These are phyloP conservation scores for Trichoderma polysporum DNA, from an alignment of 2,329 filamentous ascomycete genomes.

Conservation along the genomic window DNA sequence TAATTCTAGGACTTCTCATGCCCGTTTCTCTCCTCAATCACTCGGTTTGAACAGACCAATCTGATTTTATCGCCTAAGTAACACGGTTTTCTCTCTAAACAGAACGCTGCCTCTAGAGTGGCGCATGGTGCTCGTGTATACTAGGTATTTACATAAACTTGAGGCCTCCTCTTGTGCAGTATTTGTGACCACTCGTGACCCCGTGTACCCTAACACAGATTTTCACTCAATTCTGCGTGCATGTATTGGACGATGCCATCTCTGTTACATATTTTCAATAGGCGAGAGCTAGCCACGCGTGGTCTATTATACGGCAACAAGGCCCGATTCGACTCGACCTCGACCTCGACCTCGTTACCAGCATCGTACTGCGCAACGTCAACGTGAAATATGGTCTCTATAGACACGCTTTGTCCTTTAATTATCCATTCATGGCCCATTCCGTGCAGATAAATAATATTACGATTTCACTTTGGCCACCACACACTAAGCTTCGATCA, in stretches of 20 bases:
- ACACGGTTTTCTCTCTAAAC: background rate
- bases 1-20: background rate
- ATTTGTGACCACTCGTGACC: background rate
- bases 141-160: background rate
- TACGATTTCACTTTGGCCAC: background rate
- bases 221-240: background rate
- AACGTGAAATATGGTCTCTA: background rate
- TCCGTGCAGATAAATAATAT: too few relatives aligned
- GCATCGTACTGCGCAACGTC: background rate
- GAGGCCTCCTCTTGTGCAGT: background rate
- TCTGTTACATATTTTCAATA: background rate
- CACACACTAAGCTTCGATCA: background rate
- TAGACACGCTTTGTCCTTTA: background rate
- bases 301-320: background rate
- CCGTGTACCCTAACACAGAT: background rate
- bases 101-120: background rate
- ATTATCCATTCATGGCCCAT: background rate
- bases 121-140: background rate
- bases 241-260: background rate
- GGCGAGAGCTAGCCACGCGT: background rate
- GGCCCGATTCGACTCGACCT: background rate
- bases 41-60: background rate
- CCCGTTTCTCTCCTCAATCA: background rate
- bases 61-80: background rate
- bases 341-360: background rate